Conservation (phyloP, 1,139 yeast species). For the Geotrichum histeridarum region DNA sequence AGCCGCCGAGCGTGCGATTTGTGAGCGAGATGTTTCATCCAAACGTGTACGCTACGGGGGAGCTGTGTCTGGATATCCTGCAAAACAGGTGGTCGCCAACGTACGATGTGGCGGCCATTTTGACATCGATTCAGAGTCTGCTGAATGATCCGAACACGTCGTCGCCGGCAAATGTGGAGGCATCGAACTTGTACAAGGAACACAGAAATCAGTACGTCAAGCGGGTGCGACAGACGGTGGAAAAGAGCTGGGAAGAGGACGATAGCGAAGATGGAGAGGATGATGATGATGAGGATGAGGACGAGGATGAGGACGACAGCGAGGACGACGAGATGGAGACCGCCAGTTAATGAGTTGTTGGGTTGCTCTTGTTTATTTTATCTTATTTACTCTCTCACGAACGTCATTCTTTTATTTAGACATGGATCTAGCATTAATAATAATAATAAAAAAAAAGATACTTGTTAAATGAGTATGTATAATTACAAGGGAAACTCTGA, state of each 20-base stretch:
- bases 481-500: conserved; percentile 11
- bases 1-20: conserved; percentile 90
- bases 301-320: conserved; percentile 19
- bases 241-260: conserved; percentile 41
- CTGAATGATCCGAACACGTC: conserved; percentile 94
- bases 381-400: not conserved
- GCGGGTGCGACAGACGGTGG: conserved; percentile 91
- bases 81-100: conserved; percentile 99
- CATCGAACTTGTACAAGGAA: conserved; percentile 91
- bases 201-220: conserved; percentile 89
- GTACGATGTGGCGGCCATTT: conserved; percentile 93
- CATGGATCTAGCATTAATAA: not conserved
- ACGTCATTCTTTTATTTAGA: not conserved
- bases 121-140: conserved; percentile 75
- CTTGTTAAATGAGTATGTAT: not conserved
- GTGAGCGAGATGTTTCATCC: conserved; percentile 96
- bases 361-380: not conserved
- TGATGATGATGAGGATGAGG: conserved; percentile 18
- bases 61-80: conserved; percentile 87
- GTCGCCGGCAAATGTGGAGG: conserved; percentile 97
- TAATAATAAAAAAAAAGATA: too few species aligned
- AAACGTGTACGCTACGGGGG: conserved; percentile 92
- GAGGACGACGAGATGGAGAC: conserved; percentile 1
- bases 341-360: not conserved
- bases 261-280: conserved; percentile 17